Base-by-base conservation (phyloP, 2,329 filamentous ascomycete genomes). In the Tolypocladium nubicola region DNA sequence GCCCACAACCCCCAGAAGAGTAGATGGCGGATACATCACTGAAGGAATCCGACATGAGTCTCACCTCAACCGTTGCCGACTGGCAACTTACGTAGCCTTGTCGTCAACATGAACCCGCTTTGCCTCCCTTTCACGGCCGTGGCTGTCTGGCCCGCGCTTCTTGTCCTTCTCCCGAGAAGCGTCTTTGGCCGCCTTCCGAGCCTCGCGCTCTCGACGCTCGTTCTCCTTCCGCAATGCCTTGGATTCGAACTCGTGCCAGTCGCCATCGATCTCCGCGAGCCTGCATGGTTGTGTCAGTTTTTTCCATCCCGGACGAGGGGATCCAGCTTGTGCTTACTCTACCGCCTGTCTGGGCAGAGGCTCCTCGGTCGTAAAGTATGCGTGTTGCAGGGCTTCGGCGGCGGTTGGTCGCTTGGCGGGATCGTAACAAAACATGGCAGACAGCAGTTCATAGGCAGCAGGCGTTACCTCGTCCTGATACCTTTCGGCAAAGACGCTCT, bases 211-310 rank as follows among this genome's bases (percentile, higher is more conserved):
- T 60, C 77, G 79, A 56, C 83, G 83, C 70, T 94, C 90, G 64
- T 91, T 93, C 71, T 97, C 92, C 64, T 94, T 94, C 38, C 94
- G 82, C 33, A 96, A 79, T 19, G 91, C 92, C 75, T 99, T 99
- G 57, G 90, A 96, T 75, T 99, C 94, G 66, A 97, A 96, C 70
- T 99, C 94, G 69, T 99, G 94, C 94, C 94, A 99, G 66, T 99
- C 94, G 26, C 94, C 94, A 65, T 94, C 84, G 37, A 99, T 80
- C 53, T 86, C 78, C 59, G 87, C 85, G 54, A 99, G 81, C 66
- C 88, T 89, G 61, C 58, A 1, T 41, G 39, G 56, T 52, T 23
- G 13, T 33, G 55, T 65, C 59, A 62, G 67, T 76, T 66, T 14
- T 23, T 45, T 45, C 21, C 8, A 16, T 19, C 21, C 10, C 16